Evolutionary conservation across 805 yeast genomes (phyloP), one percentile per base, ranked within the genome.

Genomic region (Cyberlindnera lachancei): DNA sequence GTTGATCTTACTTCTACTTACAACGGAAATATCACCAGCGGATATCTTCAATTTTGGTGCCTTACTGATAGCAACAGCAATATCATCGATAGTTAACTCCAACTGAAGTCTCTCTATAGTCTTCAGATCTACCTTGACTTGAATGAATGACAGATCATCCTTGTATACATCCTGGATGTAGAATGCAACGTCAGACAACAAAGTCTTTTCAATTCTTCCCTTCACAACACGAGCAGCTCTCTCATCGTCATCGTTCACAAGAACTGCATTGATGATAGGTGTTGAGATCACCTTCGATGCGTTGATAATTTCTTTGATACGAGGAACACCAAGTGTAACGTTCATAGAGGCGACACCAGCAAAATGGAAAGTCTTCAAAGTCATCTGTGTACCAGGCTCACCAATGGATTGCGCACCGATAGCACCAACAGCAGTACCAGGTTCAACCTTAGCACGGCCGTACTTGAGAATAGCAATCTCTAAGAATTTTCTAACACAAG

Each of bases 341-440:
- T 92, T 92, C 96, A 90, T 92, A 29, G 95, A 83, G 22, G 98
- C 97, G 36, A 92, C 98, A 70, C 98, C 98, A 51, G 98, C 98
- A 70, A 92, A 92, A 69, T 92, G 98, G 85, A 90, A 90, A 38
- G 94, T 82, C 56, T 82, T 82, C 53, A 82, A 70, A 5, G 98
- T 92, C 98, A 92, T 92, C 64, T 92, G 98, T 1, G 98, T 92
- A 57, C 97, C 98, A 15, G 98, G 98, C 55, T 90, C 98, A 64
- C 98, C 98, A 66, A 92, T 92, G 27, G 96, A 85, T 56, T 92
- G 98, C 0, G 98, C 98, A 46, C 97, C 98, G 61, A 92, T 88
- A 17, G 98, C 97, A 45, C 98, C 98, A 34, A 92, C 97, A 3
- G 98, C 98, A 4, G 98, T 92, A 41, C 97, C 98, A 2, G 98